These are phyloP conservation scores for Areca catechu DNA, from an alignment of 176 grass and related monocot species.

Conservation along the genomic window DNA sequence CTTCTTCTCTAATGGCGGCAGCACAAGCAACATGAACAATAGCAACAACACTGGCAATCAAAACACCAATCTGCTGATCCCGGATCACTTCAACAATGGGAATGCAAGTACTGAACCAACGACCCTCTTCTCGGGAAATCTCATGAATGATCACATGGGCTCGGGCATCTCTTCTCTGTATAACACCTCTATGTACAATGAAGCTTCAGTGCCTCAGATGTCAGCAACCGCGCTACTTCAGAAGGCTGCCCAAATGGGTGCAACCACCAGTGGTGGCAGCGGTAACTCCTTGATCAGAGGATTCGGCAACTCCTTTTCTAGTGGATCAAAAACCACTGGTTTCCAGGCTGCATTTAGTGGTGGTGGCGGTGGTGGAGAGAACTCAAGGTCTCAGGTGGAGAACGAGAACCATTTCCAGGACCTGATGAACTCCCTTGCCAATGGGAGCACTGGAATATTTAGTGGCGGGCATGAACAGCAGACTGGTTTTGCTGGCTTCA, in stretches of 20 bases:
- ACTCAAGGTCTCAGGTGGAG: constrained; percentile 8
- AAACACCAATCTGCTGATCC: neutral
- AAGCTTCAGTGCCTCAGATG: constrained; percentile 40
- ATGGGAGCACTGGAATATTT: neutral
- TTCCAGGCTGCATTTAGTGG: neutral
- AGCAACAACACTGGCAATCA: constrained; percentile 1
- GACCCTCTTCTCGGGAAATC: constrained; percentile 22
- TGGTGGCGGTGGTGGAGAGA: constrained; percentile 10
- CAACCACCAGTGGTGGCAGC: constrained; percentile 33
- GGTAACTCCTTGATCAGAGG: constrained; percentile 45
- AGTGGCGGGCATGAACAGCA: too few species aligned
- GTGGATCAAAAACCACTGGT: constrained; percentile 4
- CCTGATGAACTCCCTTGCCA: constrained; percentile 63
- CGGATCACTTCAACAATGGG: constrained; percentile 17
- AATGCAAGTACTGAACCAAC: constrained; percentile 6
- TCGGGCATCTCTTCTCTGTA: constrained; percentile 26
- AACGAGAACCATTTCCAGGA: constrained; percentile 62
- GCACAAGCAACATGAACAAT: constrained; percentile 1
- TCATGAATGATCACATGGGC: constrained; percentile 21
- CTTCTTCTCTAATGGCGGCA: constrained; percentile 18
- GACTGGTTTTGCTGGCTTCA: constrained; percentile 20
- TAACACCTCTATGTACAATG: constrained; percentile 1
- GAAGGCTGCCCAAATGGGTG: constrained; percentile 86
- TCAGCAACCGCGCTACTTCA: constrained; percentile 85
- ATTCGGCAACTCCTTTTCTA: constrained; percentile 25